Percentiles rank a stretch among this genome's conserved stretches.
Conservation (phyloP, 2,329 filamentous ascomycete species). For the Xylaria sp. region DNA sequence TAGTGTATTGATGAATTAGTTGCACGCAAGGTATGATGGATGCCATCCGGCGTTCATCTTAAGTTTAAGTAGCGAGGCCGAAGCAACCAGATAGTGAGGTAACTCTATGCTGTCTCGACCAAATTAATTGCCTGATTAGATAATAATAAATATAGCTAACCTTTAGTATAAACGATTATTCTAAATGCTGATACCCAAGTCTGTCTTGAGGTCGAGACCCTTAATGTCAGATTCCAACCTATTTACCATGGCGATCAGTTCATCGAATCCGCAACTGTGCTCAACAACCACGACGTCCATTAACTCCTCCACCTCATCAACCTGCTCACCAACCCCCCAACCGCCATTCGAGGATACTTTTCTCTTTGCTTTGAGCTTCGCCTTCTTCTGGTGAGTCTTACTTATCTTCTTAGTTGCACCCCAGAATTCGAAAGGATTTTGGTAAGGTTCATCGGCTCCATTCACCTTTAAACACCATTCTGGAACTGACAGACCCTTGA, state of each 20-base stretch:
- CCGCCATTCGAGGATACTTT: background rate
- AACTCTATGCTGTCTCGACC: background rate
- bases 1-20: background rate
- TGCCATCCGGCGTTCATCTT: background rate
- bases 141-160: no score
- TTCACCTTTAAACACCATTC: slow-evolving; percentile 20
- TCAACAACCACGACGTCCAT: slow-evolving; percentile 13
- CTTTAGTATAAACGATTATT: no score
- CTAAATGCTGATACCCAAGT: slow-evolving; percentile 12
- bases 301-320: slow-evolving; percentile 20
- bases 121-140: background rate
- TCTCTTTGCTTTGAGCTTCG: slow-evolving; percentile 6
- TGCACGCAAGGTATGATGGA: background rate
- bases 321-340: background rate
- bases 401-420: background rate
- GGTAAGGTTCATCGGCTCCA: background rate
- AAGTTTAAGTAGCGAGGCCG: background rate
- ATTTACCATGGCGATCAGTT: slow-evolving; percentile 16
- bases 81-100: background rate
- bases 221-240: slow-evolving; percentile 23
- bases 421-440: slow-evolving; percentile 26
- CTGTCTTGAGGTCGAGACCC: slow-evolving; percentile 22
- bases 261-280: slow-evolving; percentile 26
- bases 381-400: slow-evolving; percentile 1
- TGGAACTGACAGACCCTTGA: slow-evolving; percentile 16